Evolutionary conservation across 495 filamentous ascomycete genomes (phyloP).

Genomic region (Mycothermus thermophilus): DNA sequence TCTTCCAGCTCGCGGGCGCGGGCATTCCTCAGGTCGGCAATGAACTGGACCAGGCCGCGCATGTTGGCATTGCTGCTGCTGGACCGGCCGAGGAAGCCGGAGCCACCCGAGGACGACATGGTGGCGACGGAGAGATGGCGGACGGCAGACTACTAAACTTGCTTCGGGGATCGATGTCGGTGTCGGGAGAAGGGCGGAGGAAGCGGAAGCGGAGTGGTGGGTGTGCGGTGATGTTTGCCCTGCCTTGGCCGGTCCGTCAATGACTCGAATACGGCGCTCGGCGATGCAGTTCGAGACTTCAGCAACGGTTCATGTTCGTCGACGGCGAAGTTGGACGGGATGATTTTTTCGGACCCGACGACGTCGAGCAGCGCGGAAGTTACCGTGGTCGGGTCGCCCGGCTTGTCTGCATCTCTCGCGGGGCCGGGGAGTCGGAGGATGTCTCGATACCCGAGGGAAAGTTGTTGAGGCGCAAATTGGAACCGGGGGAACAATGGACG

Average conservation of each 20-base stretch:
- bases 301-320: background rate
- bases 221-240: no score
- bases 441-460: no score
- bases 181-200: no score
- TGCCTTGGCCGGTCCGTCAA: background rate
- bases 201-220: no score
- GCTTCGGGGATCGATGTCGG: no score
- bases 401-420: conserved; percentile 2
- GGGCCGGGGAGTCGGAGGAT: background rate
- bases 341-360: background rate
- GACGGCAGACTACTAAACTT: no score
- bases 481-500: no score
- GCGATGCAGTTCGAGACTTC: background rate
- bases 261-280: background rate
- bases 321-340: background rate
- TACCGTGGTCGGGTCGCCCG: background rate
- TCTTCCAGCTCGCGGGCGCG: conserved; percentile 92
- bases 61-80: conserved; percentile 55
- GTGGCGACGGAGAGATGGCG: conserved; percentile 8
- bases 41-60: conserved; percentile 89
- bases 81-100: conserved; percentile 48
- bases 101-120: conserved; percentile 41
- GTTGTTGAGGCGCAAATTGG: no score
- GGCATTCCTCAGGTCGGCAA: conserved; percentile 91
- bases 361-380: no score